These are phyloP conservation scores for Backusella mclennaniae DNA, from an alignment of 192 early-diverging fungal species.

Conservation along the genomic window DNA sequence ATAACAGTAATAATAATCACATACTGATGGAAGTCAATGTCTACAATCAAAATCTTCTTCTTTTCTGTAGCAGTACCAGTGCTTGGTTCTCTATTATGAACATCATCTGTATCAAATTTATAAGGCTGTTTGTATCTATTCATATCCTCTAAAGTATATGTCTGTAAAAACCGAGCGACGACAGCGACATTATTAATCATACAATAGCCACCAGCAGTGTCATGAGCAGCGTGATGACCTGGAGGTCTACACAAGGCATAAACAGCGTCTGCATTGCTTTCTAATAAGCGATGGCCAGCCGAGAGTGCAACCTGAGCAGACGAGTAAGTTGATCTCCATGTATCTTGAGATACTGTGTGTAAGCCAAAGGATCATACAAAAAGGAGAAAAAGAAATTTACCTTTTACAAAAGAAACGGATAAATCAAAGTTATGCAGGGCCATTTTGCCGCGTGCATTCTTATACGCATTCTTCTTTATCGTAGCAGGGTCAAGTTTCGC, in stretches of 20 bases:
- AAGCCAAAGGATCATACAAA: not conserved
- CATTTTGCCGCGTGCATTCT: not conserved
- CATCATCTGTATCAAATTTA: not conserved
- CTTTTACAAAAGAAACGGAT: conserved; percentile 11
- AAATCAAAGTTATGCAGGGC: conserved; percentile 4
- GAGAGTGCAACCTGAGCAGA: conserved; percentile 68
- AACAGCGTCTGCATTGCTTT: conserved; percentile 42
- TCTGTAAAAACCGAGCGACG: conserved; percentile 45
- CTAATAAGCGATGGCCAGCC: conserved; percentile 51
- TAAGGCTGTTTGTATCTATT: conserved; percentile 1
- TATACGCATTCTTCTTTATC: not conserved
- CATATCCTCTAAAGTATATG: conserved; percentile 31
- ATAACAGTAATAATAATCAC: not conserved
- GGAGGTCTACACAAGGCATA: conserved; percentile 58
- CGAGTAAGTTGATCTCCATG: conserved; percentile 60
- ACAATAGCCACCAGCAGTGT: conserved; percentile 56
- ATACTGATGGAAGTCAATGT: conserved; percentile 61
- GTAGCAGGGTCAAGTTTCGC: not conserved
- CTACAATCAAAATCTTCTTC: conserved; percentile 49
- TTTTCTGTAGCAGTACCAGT: conserved; percentile 9
- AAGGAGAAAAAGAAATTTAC: not conserved
- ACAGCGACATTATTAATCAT: conserved; percentile 56
- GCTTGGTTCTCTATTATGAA: not conserved
- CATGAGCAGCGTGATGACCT: conserved; percentile 55
- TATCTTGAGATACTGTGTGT: conserved; percentile 49